These are phyloP conservation scores for Boletus edulis DNA, from an alignment of 768 basidiomycete genomes.

Conservation along the genomic window DNA sequence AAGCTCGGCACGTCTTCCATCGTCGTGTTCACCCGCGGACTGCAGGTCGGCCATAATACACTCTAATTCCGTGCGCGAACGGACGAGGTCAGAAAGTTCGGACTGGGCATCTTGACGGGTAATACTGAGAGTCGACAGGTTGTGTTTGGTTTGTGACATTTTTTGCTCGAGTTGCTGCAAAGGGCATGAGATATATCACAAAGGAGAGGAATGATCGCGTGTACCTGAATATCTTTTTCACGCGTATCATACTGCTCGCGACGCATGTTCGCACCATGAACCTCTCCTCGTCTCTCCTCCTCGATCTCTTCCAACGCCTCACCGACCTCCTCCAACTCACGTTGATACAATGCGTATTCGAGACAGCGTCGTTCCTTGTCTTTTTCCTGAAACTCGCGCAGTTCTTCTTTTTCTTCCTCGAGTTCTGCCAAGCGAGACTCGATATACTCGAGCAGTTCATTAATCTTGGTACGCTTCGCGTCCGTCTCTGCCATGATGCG, in stretches of 20 bases:
- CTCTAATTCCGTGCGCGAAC: conserved; percentile 81
- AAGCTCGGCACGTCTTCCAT: conserved; percentile 60
- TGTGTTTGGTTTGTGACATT: conserved; percentile 67
- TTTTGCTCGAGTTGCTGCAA: conserved; percentile 70
- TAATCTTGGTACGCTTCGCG: conserved; percentile 87
- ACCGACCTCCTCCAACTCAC: conserved; percentile 86
- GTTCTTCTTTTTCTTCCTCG: conserved; percentile 96
- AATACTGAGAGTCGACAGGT: conserved; percentile 64
- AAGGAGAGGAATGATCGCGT: conserved; percentile 11
- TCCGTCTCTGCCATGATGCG: conserved; percentile 98
- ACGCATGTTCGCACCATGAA: conserved; percentile 80
- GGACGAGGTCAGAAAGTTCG: conserved; percentile 85
- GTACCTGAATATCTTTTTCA: conserved; percentile 82
- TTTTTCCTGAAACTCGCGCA: conserved; percentile 95
- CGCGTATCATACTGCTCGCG: conserved; percentile 79
- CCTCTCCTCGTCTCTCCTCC: conserved; percentile 76
- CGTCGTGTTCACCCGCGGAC: conserved; percentile 59
- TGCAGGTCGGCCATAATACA: conserved; percentile 79
- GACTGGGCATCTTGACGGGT: conserved; percentile 73
- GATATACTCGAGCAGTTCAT: conserved; percentile 86
- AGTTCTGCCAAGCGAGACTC: conserved; percentile 87
- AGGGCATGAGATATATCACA: neutral
- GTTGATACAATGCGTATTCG: conserved; percentile 92
- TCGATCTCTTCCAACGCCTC: conserved; percentile 84
- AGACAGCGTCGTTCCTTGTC: conserved; percentile 93